A percentile compares a stretch with the other conserved stretches of the same genome.
Conservation (phyloP, 2,329 filamentous ascomycete species). For the Phyllosticta paracitricarpa region DNA sequence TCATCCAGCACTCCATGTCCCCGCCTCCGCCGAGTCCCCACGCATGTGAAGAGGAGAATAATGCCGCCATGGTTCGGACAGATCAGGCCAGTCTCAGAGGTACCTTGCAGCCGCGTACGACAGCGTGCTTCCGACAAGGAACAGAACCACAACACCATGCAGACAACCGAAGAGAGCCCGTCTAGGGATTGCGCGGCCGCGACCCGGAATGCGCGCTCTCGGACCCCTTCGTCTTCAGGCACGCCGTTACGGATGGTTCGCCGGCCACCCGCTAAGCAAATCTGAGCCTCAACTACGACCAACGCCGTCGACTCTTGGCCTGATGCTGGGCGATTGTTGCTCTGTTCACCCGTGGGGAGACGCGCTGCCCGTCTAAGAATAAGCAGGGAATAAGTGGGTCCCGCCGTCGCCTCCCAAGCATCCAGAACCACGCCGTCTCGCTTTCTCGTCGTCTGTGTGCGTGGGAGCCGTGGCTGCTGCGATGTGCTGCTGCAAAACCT, state of each 20-base stretch:
- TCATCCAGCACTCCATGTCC: not conserved
- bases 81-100: not conserved
- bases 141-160: not conserved
- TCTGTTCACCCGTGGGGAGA: not conserved
- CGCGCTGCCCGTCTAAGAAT: not conserved
- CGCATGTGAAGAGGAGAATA: not conserved
- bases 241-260: not conserved
- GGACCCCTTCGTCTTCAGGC: not conserved
- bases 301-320: too few relatives aligned
- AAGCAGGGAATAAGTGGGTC: not conserved
- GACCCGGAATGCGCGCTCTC: not conserved
- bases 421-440: not conserved
- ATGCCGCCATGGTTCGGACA: not conserved
- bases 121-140: not conserved
- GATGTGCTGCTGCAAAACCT: too few relatives aligned
- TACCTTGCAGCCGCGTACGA: not conserved
- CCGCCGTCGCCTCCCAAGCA: not conserved
- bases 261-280: not conserved
- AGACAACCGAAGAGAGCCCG: not conserved
- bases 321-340: not conserved
- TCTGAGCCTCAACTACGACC: not conserved
- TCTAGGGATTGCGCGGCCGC: not conserved
- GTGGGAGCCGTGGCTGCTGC: not conserved
- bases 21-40: not conserved
- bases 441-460: not conserved